Conservation (phyloP, 225 moss, liverwort and hornwort genomes). For the Lunularia cruciata region DNA sequence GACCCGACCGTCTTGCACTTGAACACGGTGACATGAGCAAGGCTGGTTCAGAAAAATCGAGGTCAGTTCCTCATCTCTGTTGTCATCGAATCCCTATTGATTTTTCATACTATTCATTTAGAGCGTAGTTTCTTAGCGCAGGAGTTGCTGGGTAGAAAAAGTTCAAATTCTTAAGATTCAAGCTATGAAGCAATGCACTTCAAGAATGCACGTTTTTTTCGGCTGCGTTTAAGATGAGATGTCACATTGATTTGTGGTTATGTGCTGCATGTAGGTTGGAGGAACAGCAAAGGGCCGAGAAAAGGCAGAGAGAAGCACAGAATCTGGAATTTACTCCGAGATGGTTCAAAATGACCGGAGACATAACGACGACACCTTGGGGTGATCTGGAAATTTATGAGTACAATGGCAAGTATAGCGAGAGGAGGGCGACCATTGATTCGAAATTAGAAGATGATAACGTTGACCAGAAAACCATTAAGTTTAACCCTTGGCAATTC, state of each 20-base stretch:
- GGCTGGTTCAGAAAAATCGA: constrained; percentile 75
- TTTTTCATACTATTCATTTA: background rate
- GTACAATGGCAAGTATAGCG: constrained; percentile 71
- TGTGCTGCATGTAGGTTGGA: constrained; percentile 53
- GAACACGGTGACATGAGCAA: constrained; percentile 79
- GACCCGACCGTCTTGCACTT: constrained; percentile 79
- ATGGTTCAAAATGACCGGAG: constrained; percentile 80
- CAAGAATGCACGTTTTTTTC: background rate
- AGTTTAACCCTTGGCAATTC: constrained; percentile 91
- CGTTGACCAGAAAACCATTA: constrained; percentile 49
- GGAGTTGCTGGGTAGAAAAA: background rate
- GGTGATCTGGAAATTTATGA: constrained; percentile 87
- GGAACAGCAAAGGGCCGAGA: constrained; percentile 89
- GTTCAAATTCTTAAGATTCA: too few species aligned
- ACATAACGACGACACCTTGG: constrained; percentile 80
- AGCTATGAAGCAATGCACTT: too few species aligned
- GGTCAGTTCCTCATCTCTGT: constrained; percentile 30
- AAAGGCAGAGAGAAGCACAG: constrained; percentile 65
- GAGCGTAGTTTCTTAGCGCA: background rate
- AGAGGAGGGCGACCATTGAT: constrained; percentile 51
- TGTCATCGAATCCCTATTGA: background rate
- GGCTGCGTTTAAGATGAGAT: background rate
- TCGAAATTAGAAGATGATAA: constrained; percentile 28
- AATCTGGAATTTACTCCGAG: constrained; percentile 60
- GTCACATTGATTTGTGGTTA: background rate